Evolutionary conservation across 2,329 filamentous ascomycete genomes (phyloP).

Genomic region (Botryosphaeria dothidea): DNA sequence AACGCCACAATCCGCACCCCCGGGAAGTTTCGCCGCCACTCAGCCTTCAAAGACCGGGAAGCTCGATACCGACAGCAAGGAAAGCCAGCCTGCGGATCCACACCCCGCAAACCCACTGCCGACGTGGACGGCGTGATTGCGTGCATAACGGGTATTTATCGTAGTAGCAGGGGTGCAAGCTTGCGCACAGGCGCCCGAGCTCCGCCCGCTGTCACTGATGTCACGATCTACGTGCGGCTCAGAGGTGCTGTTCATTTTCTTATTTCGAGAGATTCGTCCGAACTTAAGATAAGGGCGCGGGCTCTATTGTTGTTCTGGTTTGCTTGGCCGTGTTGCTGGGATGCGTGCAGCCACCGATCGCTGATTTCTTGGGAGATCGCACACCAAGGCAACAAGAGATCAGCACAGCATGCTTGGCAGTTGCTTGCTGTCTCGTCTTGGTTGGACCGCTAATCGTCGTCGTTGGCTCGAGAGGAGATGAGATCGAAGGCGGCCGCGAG

Average conservation of each 20-base stretch:
- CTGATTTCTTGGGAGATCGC: background rate
- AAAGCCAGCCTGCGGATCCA: background rate
- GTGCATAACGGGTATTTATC: slow-evolving; percentile 5
- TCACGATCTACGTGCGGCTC: background rate
- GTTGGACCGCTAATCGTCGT: background rate
- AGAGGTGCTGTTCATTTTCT: background rate
- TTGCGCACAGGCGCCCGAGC: background rate
- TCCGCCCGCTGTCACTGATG: background rate
- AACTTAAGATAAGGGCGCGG: background rate
- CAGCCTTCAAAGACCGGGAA: background rate
- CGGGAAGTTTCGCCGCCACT: background rate
- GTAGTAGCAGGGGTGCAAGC: background rate
- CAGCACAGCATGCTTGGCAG: background rate
- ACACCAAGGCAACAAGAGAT: background rate
- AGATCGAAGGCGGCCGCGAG: background rate
- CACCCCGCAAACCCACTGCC: slow-evolving; percentile 11
- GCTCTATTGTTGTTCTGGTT: background rate
- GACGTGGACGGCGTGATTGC: background rate
- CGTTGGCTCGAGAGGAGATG: background rate
- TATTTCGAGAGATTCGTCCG: background rate
- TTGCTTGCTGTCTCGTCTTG: background rate
- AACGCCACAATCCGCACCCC: background rate
- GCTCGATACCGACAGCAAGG: background rate
- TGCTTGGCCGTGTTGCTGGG: background rate
- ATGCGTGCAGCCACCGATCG: background rate